Conservation (phyloP, 768 basidiomycete genomes). For the Lyophyllum decastes region DNA sequence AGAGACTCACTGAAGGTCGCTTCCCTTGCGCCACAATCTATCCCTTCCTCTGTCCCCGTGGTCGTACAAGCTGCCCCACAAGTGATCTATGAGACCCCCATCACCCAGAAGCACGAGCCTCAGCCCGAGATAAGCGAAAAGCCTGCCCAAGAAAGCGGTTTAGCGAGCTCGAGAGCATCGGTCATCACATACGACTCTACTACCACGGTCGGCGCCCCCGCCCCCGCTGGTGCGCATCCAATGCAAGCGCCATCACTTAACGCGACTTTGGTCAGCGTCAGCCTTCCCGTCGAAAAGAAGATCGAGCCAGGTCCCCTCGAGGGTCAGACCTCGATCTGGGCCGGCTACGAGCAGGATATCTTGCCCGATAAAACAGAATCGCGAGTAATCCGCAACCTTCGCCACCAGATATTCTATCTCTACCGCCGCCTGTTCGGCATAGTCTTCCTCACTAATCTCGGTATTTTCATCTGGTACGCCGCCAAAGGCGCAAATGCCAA, state of each 20-base stretch:
- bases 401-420: conserved; percentile 56
- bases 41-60: not conserved
- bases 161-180: conserved; percentile 2
- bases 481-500: conserved; percentile 35
- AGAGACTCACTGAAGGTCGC: conserved; percentile 18
- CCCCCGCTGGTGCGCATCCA: not conserved
- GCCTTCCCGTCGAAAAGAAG: conserved; percentile 19
- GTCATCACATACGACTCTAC: conserved; percentile 4
- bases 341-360: conserved; percentile 52
- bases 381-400: conserved; percentile 49
- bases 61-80: conserved; percentile 1
- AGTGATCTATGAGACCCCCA: not conserved
- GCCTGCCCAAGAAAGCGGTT: not conserved
- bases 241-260: conserved; percentile 19
- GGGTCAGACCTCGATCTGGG: conserved; percentile 43
- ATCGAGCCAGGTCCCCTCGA: conserved; percentile 19
- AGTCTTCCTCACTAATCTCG: conserved; percentile 56
- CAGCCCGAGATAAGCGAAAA: conserved; percentile 5
- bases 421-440: conserved; percentile 62
- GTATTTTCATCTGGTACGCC: conserved; percentile 45
- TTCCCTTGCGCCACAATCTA: not conserved
- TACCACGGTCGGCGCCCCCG: not conserved
- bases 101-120: conserved; percentile 1
- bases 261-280: conserved; percentile 15
- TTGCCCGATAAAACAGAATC: conserved; percentile 53